Evolutionary conservation across 257 asterid species (phyloP), one percentile per base, ranked within the genome.

Genomic region (Mitragyna speciosa): DNA sequence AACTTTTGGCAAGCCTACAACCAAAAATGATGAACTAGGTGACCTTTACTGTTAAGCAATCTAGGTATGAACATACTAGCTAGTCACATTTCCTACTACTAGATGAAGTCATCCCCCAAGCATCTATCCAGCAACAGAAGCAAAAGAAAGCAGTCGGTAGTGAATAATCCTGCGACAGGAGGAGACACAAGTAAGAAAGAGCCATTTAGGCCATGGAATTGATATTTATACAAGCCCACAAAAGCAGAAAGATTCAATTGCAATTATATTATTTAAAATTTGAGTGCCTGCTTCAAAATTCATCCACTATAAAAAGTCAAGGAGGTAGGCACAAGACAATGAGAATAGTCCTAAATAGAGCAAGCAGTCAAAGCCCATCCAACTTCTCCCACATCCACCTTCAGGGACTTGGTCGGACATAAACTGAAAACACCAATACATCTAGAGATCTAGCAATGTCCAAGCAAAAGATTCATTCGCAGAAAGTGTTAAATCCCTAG

Each of bases 41-140:
- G 48, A 69, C n/a, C 76, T 70, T 39, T 7, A n/a, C 70, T n/a
- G 47, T 20, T 20, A 67, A 31, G 43, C 64, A 67, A 48, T 26
- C n/a, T 45, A 52, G 58, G 45, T 66, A 67, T 49, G 70, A 56
- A 65, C 80, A 65, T 30, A 65, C 58, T 48, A 77, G 51, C 58
- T 48, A 77, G 51, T 49, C 30, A 48, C 43, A 33, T 41, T 52
- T 68, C 59, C 75, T 14, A 68, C 76, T 63, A 52, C 36, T 36
- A 52, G 74, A 19, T 6, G 26, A 14, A 20, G 61, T 31, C 49
- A 28, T n/a, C 31, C 67, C 49, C 65, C 66, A 12, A 31, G 39
- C 80, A 22, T 14, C 36, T 28, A 28, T 22, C 6, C 73, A 65
- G 75, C 68, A 49, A 77, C 41, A 67, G 68, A 67, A 77, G 71